Percentiles rank a stretch among this genome's conserved stretches.
These are phyloP conservation scores for Tetrahymena thermophila DNA, from an alignment of 73 alveolate species.

Conservation along the genomic window DNA sequence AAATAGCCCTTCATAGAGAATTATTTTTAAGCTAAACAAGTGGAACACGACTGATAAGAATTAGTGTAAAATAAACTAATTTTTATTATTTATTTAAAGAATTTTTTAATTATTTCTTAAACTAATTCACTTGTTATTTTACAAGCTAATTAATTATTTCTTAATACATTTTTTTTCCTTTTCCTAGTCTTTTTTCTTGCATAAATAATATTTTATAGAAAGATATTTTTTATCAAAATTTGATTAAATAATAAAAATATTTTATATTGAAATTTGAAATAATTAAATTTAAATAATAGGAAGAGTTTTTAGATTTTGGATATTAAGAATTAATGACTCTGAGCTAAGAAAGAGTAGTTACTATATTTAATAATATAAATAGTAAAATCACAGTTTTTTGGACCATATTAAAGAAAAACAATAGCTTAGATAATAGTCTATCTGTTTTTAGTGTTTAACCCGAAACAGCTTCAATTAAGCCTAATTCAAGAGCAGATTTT, in stretches of 20 bases:
- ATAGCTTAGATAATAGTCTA: constrained; percentile 6
- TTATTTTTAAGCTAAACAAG: constrained; percentile 55
- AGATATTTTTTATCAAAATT: no score
- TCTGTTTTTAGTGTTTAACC: constrained; percentile 36
- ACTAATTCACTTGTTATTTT: no score
- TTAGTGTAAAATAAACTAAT: not conserved
- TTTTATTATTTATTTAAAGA: no score
- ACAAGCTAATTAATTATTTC: no score
- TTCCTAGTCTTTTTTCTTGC: no score
- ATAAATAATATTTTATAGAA: no score
- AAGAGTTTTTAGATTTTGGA: constrained; percentile 70
- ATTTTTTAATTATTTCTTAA: no score
- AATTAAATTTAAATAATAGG: constrained; percentile 2
- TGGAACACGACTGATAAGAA: constrained; percentile 42
- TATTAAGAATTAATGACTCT: constrained; percentile 53
- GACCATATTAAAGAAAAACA: constrained; percentile 8
- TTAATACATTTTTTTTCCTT: no score
- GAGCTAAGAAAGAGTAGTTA: constrained; percentile 56
- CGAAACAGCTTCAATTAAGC: constrained; percentile 24
- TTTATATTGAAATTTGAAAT: not conserved
- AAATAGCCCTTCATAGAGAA: constrained; percentile 80
- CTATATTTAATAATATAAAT: constrained; percentile 51
- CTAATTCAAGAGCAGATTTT: constrained; percentile 16
- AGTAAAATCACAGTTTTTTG: constrained; percentile 43
- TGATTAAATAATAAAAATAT: not conserved